A percentile compares a stretch with the other conserved stretches of the same genome.
Evolutionary conservation across 352 stramenopile species (phyloP).

Genomic region (Globisporangium recalcitrans): DNA sequence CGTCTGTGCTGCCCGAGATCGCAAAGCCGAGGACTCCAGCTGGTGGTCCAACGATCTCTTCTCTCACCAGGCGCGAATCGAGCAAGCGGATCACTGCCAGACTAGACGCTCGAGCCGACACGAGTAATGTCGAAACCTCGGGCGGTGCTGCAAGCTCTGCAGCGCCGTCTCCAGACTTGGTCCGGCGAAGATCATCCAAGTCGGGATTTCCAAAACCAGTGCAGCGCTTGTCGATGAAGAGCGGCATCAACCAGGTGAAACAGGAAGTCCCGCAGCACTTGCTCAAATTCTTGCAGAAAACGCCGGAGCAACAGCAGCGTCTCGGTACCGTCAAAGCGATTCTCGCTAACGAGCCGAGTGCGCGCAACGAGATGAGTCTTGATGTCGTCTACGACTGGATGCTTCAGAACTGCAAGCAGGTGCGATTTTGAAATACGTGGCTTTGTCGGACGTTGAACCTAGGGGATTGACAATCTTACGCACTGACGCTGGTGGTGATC

Average conservation of each 20-base stretch:
- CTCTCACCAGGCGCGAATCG: background rate
- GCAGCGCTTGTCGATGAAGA: background rate
- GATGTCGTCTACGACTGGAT: constrained; percentile 76
- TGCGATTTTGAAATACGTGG: constrained; percentile 6
- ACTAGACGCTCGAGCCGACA: background rate
- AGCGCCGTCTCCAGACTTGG: background rate
- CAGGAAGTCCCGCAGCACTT: constrained; percentile 42
- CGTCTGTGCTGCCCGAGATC: constrained; percentile 27
- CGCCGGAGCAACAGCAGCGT: constrained; percentile 41
- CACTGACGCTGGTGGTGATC: background rate
- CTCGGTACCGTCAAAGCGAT: constrained; percentile 51
- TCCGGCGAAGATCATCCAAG: constrained; percentile 23
- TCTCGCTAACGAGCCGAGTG: constrained; percentile 40
- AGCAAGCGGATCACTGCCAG: background rate
- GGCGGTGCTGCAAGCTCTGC: background rate
- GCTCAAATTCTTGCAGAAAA: constrained; percentile 53
- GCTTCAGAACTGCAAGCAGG: constrained; percentile 72
- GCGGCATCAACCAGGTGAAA: constrained; percentile 9
- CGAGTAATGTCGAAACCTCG: background rate
- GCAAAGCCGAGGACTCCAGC: constrained; percentile 4
- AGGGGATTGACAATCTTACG: background rate
- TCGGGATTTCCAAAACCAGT: constrained; percentile 5
- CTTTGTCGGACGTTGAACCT: too few species aligned
- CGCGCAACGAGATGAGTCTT: constrained; percentile 60
- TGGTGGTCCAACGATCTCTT: background rate